Evolutionary conservation across 176 grass and related monocot genomes (phyloP).

Genomic region (Cocos nucifera): DNA sequence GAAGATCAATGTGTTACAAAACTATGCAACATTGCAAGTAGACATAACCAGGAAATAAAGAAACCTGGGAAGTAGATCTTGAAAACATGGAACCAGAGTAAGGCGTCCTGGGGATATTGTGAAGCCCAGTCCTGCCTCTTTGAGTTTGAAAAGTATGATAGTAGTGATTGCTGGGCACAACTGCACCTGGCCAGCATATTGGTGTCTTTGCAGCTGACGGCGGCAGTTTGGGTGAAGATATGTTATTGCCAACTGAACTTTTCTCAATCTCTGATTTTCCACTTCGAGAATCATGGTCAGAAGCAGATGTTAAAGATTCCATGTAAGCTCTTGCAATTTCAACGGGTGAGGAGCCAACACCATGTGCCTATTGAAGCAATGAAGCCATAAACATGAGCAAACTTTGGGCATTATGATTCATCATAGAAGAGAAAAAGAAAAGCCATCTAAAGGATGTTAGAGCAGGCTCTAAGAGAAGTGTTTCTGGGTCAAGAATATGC

Average conservation of each 20-base stretch:
- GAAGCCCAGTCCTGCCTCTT: constrained; percentile 27
- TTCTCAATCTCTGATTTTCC: constrained; percentile 33
- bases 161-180: constrained; percentile 20
- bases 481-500: too few species aligned
- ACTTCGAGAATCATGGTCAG: constrained; percentile 25
- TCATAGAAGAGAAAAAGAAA: too few species aligned
- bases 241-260: constrained; percentile 29
- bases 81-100: constrained; percentile 37
- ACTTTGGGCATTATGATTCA: too few species aligned
- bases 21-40: too few species aligned
- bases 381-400: constrained; percentile 21
- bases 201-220: constrained; percentile 23
- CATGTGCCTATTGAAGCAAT: constrained; percentile 29
- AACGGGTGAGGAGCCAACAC: constrained; percentile 39
- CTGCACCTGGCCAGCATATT: constrained; percentile 37
- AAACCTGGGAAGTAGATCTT: constrained; percentile 32
- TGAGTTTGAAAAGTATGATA: constrained; percentile 47
- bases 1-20: background rate
- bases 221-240: constrained; percentile 20
- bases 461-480: too few species aligned
- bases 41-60: background rate
- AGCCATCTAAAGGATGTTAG: too few species aligned
- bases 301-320: constrained; percentile 33
- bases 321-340: constrained; percentile 75
- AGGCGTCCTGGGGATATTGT: constrained; percentile 19